Base-by-base conservation (phyloP, 768 basidiomycete genomes). In the Chlorophyllum brunneum region DNA sequence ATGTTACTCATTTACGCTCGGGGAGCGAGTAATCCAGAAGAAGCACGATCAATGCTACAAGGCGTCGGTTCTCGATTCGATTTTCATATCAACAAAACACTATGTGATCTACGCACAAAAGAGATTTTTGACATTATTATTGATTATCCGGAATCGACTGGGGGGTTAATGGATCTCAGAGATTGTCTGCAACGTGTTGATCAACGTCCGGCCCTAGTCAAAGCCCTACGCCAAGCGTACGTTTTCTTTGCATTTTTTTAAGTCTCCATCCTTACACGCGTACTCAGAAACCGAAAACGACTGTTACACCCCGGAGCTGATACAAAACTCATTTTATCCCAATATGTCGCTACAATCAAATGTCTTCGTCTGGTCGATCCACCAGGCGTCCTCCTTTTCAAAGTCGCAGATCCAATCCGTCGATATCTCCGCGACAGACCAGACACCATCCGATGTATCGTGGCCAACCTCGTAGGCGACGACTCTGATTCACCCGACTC, bases 91-190 rank as follows among this genome's bases (percentile, higher is more conserved):
- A 89, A 92, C 67, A 95, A 94, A 66, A 91, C 87, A 2, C 71
- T 98, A 22, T 92, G 88, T 63, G 89, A 94, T 64, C 70, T 95
- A 47, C 86, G 85, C 29, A 86, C 82, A 53, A 76, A 72, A 43
- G 95, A 98, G 65, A 86, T 98, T 16, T 98, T 97, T 63, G 92
- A 95, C 58, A 97, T 98, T 51, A 95, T 98, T 53, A 85, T 98
- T 50, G 92, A 95, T 61, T 95, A 83, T 59, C 94, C 95, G 0
- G 89, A 94, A 55, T 95, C 95, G 0, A 76, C 73, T 57, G 83
- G 86, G 3, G 94, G 93, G 0, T 69, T 98, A 16, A 78, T 87
- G 51, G 97, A 99, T 68, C 74, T 98, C 16, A 88, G 88, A 85
- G 89, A 91, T 59, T 92, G 89, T 63, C 64, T 92, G 20, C 81